Evolutionary conservation across 495 filamentous ascomycete species (phyloP), one percentile per base, ranked within the genome.

Genomic region (Hyaloscypha variabilis): DNA sequence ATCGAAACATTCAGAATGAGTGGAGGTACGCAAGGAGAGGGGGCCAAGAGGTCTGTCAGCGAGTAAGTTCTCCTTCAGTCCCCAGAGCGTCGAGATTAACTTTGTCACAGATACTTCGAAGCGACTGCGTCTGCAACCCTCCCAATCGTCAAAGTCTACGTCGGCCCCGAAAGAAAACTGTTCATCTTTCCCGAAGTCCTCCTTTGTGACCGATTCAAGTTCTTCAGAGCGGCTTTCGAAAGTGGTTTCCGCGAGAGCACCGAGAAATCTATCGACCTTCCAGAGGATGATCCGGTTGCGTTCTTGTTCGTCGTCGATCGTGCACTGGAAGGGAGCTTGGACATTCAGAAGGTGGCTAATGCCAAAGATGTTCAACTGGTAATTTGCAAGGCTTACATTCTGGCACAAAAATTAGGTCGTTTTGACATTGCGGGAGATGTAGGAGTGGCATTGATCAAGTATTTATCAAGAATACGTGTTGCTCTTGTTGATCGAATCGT

Each of bases 81-180:
- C 39, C 3, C 4, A 46, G n/a, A n/a, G n/a, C n/a, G 39, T 46
- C 13, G 3, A 46, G 19, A 17, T 17, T 46, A 14, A 46, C 39
- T n/a, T 11, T 1, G 10, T 17, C 6, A 46, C 31, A 46, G 39
- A 3, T 46, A 46, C 39, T 46, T 46, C 39, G 11, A 46, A 17
- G 39, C 39, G 10, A 17, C 39, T 19, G 39, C 39, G 4, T 10
- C 39, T 17, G 14, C 39, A 10, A 46, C 10, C 11, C 8, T 46
- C 39, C 39, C 53, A 25, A 63, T 62, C 4, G 67, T 69, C 4
- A 8, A 39, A 21, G n/a, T 60, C 2, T 39, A 39, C 31, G 58
- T 60, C 24, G 58, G 58, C 19, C 21, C 30, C 2, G 58, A 42
- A 13, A 31, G 29, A 1, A 46, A 39, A 10, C 19, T 46, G 14